phyloP scores from a whole-genome alignment of 1,139 yeast genomes.

The Nadsonia starkeyi-henricii region DNA sequence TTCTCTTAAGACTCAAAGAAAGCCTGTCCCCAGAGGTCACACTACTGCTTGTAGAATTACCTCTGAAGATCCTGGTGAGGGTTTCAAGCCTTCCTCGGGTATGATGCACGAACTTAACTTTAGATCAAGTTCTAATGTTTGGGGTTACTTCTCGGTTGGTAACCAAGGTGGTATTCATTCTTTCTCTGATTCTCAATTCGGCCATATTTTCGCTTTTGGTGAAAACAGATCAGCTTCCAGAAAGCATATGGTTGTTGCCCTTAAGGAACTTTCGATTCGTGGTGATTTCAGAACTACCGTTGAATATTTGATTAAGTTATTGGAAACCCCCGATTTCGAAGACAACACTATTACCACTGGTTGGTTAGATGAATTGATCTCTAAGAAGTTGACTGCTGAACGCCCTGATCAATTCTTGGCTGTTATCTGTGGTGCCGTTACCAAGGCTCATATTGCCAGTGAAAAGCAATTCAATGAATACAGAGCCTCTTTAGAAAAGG shows the following conservation, averaged over 20 bases:
- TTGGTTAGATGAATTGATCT: slow-evolving; percentile 92
- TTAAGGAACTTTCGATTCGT: slow-evolving; percentile 88
- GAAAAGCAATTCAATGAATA: slow-evolving; percentile 60
- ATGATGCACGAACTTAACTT: slow-evolving; percentile 89
- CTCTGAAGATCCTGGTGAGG: slow-evolving; percentile 97
- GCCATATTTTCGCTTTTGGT: slow-evolving; percentile 97
- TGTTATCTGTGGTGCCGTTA: slow-evolving; percentile 92
- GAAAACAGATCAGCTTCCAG: slow-evolving; percentile 96
- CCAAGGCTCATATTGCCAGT: slow-evolving; percentile 77
- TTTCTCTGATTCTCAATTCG: slow-evolving; percentile 94
- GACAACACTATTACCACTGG: slow-evolving; percentile 95
- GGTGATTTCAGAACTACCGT: slow-evolving; percentile 98
- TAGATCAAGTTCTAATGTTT: slow-evolving; percentile 91
- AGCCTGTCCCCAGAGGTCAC: slow-evolving; percentile 93
- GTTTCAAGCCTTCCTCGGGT: slow-evolving; percentile 97
- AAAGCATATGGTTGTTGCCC: slow-evolving; percentile 96
- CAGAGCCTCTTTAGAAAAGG: slow-evolving; percentile 66
- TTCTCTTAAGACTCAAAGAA: slow-evolving; percentile 67
- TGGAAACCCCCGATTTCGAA: slow-evolving; percentile 94
- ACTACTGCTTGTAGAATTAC: slow-evolving; percentile 98
- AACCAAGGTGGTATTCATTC: slow-evolving; percentile 96
- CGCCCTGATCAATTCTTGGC: slow-evolving; percentile 88
- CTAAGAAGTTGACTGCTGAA: slow-evolving; percentile 88
- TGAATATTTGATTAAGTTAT: slow-evolving; percentile 83
- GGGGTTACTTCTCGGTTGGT: slow-evolving; percentile 98